Conservation (phyloP, 495 filamentous ascomycete species). For the Neurospora tetraspora region DNA sequence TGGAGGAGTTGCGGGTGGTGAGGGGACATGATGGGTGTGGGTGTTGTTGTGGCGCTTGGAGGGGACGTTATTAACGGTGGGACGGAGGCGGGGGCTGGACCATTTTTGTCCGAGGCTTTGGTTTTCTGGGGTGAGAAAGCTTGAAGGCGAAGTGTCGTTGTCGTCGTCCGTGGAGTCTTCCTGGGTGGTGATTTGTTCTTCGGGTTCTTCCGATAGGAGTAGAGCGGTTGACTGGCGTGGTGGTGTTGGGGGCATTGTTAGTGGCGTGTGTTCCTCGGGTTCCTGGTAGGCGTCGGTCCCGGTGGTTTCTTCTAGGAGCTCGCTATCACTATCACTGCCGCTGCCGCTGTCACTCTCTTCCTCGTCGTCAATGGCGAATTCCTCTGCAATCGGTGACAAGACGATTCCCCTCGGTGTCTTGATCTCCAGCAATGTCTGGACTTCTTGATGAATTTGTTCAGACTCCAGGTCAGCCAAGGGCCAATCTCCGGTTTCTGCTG, state of each 20-base stretch:
- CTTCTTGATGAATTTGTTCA: background rate
- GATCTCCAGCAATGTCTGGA: background rate
- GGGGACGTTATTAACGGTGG: background rate
- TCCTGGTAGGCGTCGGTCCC: background rate
- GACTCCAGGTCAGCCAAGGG: background rate
- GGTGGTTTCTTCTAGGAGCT: background rate
- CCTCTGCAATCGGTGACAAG: background rate
- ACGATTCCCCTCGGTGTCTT: background rate
- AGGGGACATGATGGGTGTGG: background rate
- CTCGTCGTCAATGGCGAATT: background rate
- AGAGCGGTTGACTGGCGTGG: background rate
- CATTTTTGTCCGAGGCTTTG: background rate
- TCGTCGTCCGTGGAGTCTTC: background rate
- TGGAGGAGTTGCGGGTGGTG: background rate
- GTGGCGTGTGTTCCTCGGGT: background rate
- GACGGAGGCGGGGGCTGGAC: background rate
- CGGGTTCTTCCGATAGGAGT: background rate
- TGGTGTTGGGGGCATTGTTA: background rate
- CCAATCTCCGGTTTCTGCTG: background rate
- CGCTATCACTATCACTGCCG: background rate
- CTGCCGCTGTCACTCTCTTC: background rate
- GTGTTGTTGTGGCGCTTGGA: background rate
- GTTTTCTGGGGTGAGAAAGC: background rate
- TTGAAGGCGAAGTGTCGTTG: background rate
- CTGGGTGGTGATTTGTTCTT: background rate